Base-by-base conservation (phyloP, 2,329 filamentous ascomycete species). In the Parastagonospora nodorum region DNA sequence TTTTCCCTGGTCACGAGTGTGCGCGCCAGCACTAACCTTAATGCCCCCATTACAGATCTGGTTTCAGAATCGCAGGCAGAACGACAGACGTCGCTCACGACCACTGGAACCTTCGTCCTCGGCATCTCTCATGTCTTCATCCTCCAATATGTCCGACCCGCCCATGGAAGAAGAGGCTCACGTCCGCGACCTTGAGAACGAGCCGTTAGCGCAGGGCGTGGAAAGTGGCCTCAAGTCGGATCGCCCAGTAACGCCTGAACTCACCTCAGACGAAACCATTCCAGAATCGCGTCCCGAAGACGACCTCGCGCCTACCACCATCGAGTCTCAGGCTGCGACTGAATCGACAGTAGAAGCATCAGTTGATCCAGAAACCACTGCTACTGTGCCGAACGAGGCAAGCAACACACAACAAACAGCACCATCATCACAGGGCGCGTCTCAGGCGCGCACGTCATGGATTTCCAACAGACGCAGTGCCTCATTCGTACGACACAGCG, bases 61-160 rank as follows among this genome's bases (percentile, higher is more conserved):
- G 93, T 97, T 97, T 76, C 93, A 97, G 69, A 97, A 97, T 40
- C 52, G 55, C 46, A 47, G 56, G 28, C 93, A 97, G 74, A 96
- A 95, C 74, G 90, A 95, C 72, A 85, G 93, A 64, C 85, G 93
- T 61, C 95, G 93, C 78, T 91, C 90, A 48, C 88, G 90, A 62
- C 92, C 92, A 40, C 81, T 96, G 32, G 68, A 73, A 16, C 55
- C 60, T 16, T 66, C 71, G 19, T 72, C 70, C 5, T 63, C 60
- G 19, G 60, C 71, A 14, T 64, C 66, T 27, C 55, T 71, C 7
- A 68, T 73, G 68, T 73, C 68, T 30, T 71, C 68, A 28, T 73
- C 69, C 8, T 71, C 69, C 32, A 66, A 53, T 55, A 69, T 72
- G 68, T 73, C 69, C 15, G 69, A 72, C 51, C 67, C 69, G 31